Percentiles rank a stretch among this genome's conserved stretches.
These are phyloP conservation scores for Coprinopsis sp. DNA, from an alignment of 768 basidiomycete species.

Conservation along the genomic window DNA sequence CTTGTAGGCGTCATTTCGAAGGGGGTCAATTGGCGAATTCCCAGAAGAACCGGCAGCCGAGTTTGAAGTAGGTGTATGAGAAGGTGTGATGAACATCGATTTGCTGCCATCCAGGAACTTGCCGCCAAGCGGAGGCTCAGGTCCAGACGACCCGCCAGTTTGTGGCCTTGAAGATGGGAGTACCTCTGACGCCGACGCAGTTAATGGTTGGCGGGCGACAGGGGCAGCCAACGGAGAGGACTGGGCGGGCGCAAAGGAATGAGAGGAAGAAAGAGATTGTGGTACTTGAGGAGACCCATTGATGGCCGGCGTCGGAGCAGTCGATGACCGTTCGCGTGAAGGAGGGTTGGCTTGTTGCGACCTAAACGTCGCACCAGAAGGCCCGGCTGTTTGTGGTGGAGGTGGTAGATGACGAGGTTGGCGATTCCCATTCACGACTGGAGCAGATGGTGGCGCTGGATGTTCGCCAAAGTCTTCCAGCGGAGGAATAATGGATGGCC, in stretches of 20 bases:
- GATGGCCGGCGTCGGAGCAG: background rate
- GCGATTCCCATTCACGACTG: slow-evolving; percentile 29
- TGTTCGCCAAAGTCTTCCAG: slow-evolving; percentile 54
- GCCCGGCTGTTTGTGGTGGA: slow-evolving; percentile 31
- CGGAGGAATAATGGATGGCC: slow-evolving; percentile 56
- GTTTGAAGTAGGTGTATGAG: slow-evolving; percentile 31
- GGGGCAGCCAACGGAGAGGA: slow-evolving; percentile 19
- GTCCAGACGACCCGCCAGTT: slow-evolving; percentile 21
- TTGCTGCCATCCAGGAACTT: slow-evolving; percentile 70
- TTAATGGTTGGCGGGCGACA: slow-evolving; percentile 24
- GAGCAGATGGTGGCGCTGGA: slow-evolving; percentile 27
- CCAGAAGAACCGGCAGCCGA: slow-evolving; percentile 33
- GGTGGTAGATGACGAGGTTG: slow-evolving; percentile 22
- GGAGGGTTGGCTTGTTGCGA: slow-evolving; percentile 1
- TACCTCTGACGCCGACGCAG: slow-evolving; percentile 40
- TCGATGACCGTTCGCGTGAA: slow-evolving; percentile 4
- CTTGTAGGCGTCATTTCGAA: slow-evolving; percentile 31
- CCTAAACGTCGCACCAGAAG: slow-evolving; percentile 18
- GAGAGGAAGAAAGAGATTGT: background rate
- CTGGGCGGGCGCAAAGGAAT: slow-evolving; percentile 6
- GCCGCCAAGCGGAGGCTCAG: slow-evolving; percentile 56
- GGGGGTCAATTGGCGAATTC: slow-evolving; percentile 28
- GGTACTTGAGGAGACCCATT: slow-evolving; percentile 2
- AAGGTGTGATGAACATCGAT: slow-evolving; percentile 71
- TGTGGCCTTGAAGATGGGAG: slow-evolving; percentile 20